Base-by-base conservation (phyloP, 2,329 filamentous ascomycete species). In the Neocucurbitaria cava region DNA sequence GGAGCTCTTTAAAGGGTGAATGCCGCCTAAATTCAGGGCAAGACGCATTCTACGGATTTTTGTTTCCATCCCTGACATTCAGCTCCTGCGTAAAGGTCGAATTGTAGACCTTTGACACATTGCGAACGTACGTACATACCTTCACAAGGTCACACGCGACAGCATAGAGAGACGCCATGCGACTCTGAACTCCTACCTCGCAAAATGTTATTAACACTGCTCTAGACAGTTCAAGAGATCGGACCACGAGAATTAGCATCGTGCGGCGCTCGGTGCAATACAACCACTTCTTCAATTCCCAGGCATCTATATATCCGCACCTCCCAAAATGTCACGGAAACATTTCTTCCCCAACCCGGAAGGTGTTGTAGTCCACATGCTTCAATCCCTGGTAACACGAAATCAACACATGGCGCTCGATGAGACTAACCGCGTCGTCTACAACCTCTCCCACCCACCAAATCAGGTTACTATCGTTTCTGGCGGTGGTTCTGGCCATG, bases 321-420 rank as follows among this genome's bases (percentile, higher is more conserved):
- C 23, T 3, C 15, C 30, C 40, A 74, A 33, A 40, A 84, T 84
- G 82, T 82, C 81, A 30, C 76, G 79, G 23, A 84, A 83, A 70
- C 82, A 84, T 66, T 84, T 83, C 71, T 84, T 84, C 57, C 75
- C 78, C 28, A 77, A 76, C 46, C 81, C 80, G 17, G 76, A 80
- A 55, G 81, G 80, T 52, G 77, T 84, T 15, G 81, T 84, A 1
- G 71, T 79, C n/a, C 76, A 78, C 46, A 79, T 79, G 38, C 76
- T 83, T 20, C 76, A 78, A 40, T 79, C 79, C 4, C 70, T 84
- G 18, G 77, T 80, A 26, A 68, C 77, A 2, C 72, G 80, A 7
- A 82, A 83, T 52, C 58, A 61, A 3, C 70, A 75, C 58, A 72
- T 76, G 64, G 74, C 70, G 8, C 77, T 83, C 50, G 79, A 83